Percentiles rank a stretch among this genome's conserved stretches.
Evolutionary conservation across 768 basidiomycete species (phyloP).

Genomic region (Saitozyma podzolica): DNA sequence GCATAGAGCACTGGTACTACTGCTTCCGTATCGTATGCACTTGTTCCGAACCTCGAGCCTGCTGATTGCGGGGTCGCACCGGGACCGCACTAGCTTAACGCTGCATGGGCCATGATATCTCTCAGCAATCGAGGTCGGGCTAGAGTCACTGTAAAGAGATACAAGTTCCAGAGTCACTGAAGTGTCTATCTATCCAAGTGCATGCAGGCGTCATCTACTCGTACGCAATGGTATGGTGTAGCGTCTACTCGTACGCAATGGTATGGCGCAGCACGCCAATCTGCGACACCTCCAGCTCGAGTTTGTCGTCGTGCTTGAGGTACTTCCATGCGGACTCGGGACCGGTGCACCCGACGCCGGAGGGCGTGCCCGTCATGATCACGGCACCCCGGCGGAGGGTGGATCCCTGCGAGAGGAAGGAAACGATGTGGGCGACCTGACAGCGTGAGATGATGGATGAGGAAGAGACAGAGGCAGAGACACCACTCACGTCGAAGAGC

Average conservation of each 20-base stretch:
- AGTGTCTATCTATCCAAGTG: no score
- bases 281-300: conserved; percentile 7
- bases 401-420: conserved; percentile 80
- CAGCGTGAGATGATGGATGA: neutral
- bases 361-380: conserved; percentile 70
- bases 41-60: no score
- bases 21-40: no score
- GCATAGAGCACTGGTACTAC: neutral
- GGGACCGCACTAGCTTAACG: no score
- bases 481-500: conserved; percentile 15
- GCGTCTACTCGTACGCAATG: neutral
- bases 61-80: no score
- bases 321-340: conserved; percentile 1
- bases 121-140: no score
- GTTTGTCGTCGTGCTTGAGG: conserved; percentile 8
- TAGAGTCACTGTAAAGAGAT: no score
- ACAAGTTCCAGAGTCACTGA: no score
- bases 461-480: neutral
- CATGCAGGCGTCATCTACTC: no score
- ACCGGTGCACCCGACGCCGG: conserved; percentile 63
- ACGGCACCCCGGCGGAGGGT: conserved; percentile 77
- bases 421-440: conserved; percentile 49
- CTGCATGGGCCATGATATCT: no score
- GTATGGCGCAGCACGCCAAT: conserved; percentile 18
- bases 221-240: conserved; percentile 10